Conservation (phyloP, 108 stramenopile genomes). For the Cyclotella kingstonii region DNA sequence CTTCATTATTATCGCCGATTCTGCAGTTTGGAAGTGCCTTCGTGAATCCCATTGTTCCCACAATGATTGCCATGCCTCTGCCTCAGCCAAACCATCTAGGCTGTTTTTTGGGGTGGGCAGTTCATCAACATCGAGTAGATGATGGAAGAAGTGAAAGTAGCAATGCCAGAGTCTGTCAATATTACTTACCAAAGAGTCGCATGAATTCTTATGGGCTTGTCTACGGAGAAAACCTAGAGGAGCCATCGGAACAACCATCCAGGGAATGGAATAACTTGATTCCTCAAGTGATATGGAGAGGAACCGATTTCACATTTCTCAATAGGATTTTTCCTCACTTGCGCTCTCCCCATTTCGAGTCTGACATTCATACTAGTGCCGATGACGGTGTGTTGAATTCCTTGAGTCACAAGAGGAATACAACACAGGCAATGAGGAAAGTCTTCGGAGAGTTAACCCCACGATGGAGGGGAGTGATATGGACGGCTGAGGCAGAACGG, state of each 20-base stretch:
- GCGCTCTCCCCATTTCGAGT: conserved; percentile 13
- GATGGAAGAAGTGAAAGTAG: background rate
- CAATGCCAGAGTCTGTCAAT: conserved; percentile 2
- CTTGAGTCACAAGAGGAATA: no score
- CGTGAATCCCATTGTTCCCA: conserved; percentile 6
- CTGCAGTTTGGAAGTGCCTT: conserved; percentile 29
- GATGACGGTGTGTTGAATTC: no score
- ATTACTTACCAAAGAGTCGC: conserved; percentile 1
- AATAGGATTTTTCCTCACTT: conserved; percentile 1
- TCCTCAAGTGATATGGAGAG: conserved; percentile 34
- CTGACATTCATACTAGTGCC: conserved; percentile 3
- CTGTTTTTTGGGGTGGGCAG: conserved; percentile 19
- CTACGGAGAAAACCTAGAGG: conserved; percentile 4
- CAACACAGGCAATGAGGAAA: background rate
- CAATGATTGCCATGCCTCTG: conserved; percentile 36
- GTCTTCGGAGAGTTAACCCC: background rate
- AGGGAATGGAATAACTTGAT: conserved; percentile 28
- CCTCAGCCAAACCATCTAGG: conserved; percentile 22
- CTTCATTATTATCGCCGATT: conserved; percentile 12
- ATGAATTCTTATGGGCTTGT: conserved; percentile 15
- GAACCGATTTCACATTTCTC: conserved; percentile 16
- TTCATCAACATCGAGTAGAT: background rate
- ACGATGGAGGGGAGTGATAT: conserved; percentile 10
- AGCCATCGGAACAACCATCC: no score
- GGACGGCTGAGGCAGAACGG: conserved; percentile 13